A percentile compares a stretch with the other conserved stretches of the same genome.
These are phyloP conservation scores for Chrysopogon serrulatus DNA, from an alignment of 176 grass and related monocot species.

Conservation along the genomic window DNA sequence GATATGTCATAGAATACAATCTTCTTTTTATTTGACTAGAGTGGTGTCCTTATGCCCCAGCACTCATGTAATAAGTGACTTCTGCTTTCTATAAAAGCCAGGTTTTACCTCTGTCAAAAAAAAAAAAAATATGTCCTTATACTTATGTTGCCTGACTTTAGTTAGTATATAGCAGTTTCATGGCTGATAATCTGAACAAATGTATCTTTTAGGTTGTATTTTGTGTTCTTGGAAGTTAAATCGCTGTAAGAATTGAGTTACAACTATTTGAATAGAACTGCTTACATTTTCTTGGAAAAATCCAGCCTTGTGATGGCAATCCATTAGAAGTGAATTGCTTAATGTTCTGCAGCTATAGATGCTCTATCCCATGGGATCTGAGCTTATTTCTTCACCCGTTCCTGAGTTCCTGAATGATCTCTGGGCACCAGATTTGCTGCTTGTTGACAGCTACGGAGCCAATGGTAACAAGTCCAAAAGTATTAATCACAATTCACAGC, in stretches of 20 bases:
- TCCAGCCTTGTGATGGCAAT: background rate
- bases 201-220: background rate
- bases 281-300: background rate
- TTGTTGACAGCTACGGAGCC: background rate
- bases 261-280: background rate
- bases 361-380: background rate
- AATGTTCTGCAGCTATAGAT: background rate
- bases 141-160: background rate
- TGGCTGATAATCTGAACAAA: slow-evolving; percentile 6
- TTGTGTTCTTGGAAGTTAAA: background rate
- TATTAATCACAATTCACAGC: background rate
- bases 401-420: background rate
- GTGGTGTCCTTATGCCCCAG: too few relatives aligned
- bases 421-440: background rate
- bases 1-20: background rate
- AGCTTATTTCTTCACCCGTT: background rate
- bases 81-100: too few relatives aligned
- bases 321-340: too few relatives aligned
- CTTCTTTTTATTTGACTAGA: background rate
- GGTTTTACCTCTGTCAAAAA: too few relatives aligned
- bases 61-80: too few relatives aligned
- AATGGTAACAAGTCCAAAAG: background rate
- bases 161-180: background rate
- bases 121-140: too few relatives aligned
- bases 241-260: background rate